Evolutionary conservation across 2,329 filamentous ascomycete genomes (phyloP).

Genomic region (Trichoderma arundinaceum): DNA sequence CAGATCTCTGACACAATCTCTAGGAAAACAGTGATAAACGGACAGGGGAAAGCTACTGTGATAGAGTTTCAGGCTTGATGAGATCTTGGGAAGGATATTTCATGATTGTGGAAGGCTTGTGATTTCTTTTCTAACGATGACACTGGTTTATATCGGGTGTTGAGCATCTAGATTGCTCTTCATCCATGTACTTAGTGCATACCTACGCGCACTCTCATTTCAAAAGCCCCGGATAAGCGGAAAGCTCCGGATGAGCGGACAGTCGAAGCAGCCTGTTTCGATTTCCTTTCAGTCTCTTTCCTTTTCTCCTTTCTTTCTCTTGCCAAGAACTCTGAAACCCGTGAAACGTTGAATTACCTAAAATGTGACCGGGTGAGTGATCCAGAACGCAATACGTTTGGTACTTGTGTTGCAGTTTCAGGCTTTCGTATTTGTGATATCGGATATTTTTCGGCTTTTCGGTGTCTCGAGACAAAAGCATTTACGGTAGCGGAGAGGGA

Average conservation of each 20-base stretch:
- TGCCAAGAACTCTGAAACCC: not conserved
- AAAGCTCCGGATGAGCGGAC: conserved; percentile 10
- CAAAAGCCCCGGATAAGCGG: not conserved
- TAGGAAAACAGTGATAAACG: conserved; percentile 15
- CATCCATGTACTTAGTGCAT: not conserved
- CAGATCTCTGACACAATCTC: conserved; percentile 9
- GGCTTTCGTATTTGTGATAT: not conserved
- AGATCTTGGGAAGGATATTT: not conserved
- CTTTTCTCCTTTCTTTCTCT: not conserved
- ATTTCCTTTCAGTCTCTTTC: not conserved
- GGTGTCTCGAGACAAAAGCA: not conserved
- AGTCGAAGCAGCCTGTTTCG: not conserved
- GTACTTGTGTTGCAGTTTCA: not conserved
- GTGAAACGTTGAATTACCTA: not conserved
- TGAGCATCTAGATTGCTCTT: conserved; percentile 8
- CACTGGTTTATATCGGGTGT: conserved; percentile 8
- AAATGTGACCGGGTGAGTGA: not conserved
- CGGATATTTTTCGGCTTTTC: conserved; percentile 21
- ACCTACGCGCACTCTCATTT: conserved; percentile 14
- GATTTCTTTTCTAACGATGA: not conserved
- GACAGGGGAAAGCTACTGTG: not conserved
- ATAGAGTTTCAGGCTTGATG: conserved; percentile 5
- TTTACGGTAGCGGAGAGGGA: no score
- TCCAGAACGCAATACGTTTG: not conserved
- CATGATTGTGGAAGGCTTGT: conserved; percentile 9